These are phyloP conservation scores for Carallia pectinifolia DNA, from an alignment of 345 rosid genomes.

Conservation along the genomic window DNA sequence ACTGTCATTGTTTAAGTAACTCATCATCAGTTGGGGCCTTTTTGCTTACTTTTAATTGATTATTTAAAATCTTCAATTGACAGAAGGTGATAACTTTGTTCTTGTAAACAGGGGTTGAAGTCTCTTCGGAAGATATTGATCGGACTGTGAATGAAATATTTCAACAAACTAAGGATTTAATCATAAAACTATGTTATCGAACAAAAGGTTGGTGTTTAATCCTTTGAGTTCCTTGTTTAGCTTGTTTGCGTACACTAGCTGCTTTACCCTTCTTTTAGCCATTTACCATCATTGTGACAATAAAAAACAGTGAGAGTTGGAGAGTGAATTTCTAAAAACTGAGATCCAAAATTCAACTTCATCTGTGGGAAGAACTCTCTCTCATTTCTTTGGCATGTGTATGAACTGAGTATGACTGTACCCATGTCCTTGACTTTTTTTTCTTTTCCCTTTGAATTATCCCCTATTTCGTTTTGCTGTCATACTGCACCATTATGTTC, in stretches of 20 bases:
- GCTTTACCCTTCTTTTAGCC: background rate
- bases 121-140: constrained; percentile 64
- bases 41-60: constrained; percentile 3
- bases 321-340: no score
- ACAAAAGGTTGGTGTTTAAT: constrained; percentile 63
- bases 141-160: constrained; percentile 57
- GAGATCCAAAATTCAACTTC: no score
- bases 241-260: background rate
- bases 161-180: constrained; percentile 54
- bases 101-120: constrained; percentile 70
- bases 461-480: no score
- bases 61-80: constrained; percentile 9
- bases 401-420: no score
- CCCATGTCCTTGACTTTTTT: no score
- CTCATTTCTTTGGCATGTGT: no score
- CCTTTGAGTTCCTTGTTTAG: background rate
- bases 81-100: constrained; percentile 18
- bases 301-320: no score
- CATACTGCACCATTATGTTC: no score
- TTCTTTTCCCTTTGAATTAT: no score
- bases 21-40: background rate
- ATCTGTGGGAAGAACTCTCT: no score
- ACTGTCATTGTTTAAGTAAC: no score
- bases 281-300: no score
- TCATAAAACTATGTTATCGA: constrained; percentile 72